These are phyloP conservation scores for Tricholoma saponaceum DNA, from an alignment of 768 basidiomycete genomes.

Conservation along the genomic window DNA sequence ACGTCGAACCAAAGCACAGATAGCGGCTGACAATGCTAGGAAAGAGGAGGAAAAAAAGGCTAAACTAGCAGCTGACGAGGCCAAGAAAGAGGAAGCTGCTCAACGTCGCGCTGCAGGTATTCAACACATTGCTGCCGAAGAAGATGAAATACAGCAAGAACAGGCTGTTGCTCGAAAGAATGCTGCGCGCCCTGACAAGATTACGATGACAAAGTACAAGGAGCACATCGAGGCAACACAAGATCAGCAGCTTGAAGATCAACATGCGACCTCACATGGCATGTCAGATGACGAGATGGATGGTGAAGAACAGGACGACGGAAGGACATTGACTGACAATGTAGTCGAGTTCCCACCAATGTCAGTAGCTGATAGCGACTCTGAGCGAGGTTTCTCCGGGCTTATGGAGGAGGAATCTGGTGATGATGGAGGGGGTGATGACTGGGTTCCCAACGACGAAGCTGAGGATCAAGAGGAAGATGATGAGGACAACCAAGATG, in stretches of 20 bases:
- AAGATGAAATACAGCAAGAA: not conserved
- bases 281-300: not conserved
- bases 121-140: not conserved
- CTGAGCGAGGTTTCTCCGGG: too few species aligned
- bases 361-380: too few species aligned
- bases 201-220: not conserved
- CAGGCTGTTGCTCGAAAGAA: not conserved
- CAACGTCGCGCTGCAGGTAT: not conserved
- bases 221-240: not conserved
- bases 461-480: too few species aligned
- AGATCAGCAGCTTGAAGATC: not conserved
- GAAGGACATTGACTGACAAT: too few species aligned
- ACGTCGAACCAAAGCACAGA: not conserved
- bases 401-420: too few species aligned
- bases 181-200: not conserved
- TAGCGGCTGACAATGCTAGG: not conserved
- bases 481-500: too few species aligned
- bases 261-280: not conserved
- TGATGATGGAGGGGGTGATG: too few species aligned
- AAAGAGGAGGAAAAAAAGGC: not conserved
- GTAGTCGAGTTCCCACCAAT: too few species aligned
- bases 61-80: not conserved
- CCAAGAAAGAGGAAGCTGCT: not conserved
- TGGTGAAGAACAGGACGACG: too few species aligned
- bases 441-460: too few species aligned